phyloP scores from a whole-genome alignment of 768 basidiomycete species.

The Suillus subaureus region DNA sequence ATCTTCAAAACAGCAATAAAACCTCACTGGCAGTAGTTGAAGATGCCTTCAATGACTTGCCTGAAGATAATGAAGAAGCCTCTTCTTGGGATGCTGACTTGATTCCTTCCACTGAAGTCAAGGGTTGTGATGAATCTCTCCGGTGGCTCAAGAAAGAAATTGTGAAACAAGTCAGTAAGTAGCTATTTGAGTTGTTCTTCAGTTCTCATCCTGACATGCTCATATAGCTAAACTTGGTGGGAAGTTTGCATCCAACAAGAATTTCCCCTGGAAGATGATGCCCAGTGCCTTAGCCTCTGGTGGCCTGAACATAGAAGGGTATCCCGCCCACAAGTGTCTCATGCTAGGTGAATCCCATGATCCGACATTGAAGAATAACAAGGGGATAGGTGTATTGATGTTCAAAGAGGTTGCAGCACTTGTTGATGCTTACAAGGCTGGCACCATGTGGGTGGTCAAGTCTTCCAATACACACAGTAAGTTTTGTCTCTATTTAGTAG shows the following conservation, averaged over 20 bases:
- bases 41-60: not conserved
- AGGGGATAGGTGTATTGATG: not conserved
- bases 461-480: not conserved
- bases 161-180: not conserved
- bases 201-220: not conserved
- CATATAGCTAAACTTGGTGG: not conserved
- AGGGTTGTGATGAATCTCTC: not conserved
- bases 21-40: not conserved
- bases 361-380: not conserved
- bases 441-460: not conserved
- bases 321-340: not conserved
- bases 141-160: not conserved
- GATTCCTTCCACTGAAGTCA: not conserved
- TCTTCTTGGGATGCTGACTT: not conserved
- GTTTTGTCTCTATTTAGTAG: not conserved
- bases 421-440: not conserved
- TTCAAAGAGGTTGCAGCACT: not conserved
- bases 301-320: not conserved
- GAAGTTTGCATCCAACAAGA: not conserved
- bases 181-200: not conserved
- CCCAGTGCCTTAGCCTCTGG: not conserved
- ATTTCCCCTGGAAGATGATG: slow-evolving; percentile 2
- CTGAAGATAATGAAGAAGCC: not conserved
- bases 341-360: not conserved
- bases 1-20: not conserved